Percentiles rank a stretch among this genome's conserved stretches.
Conservation (phyloP, 2,329 filamentous ascomycete species). For the Fusarium sp. region DNA sequence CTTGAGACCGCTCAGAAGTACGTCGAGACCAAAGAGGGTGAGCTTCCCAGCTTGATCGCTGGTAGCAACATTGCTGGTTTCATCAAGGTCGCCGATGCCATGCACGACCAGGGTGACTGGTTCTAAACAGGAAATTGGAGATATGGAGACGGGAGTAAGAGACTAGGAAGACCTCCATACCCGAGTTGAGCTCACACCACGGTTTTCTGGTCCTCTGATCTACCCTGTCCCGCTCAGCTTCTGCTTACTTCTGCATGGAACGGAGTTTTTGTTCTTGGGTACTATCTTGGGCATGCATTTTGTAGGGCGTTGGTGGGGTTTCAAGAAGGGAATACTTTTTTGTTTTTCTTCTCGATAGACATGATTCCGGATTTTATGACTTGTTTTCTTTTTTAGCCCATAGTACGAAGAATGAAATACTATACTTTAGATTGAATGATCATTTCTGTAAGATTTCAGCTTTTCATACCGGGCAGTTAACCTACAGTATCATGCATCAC, state of each 20-base stretch:
- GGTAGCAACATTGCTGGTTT: conserved; percentile 98
- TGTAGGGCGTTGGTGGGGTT: conserved; percentile 44
- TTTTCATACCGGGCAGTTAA: neutral
- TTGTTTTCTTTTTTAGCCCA: conserved; percentile 29
- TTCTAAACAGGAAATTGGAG: conserved; percentile 53
- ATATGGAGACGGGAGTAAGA: conserved; percentile 13
- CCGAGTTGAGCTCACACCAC: conserved; percentile 41
- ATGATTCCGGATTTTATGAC: conserved; percentile 19
- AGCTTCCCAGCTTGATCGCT: conserved; percentile 88
- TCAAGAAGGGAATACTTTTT: conserved; percentile 29
- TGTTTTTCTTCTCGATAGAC: conserved; percentile 30
- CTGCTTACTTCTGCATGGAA: conserved; percentile 19
- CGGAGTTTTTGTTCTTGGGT: conserved; percentile 34
- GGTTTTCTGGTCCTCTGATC: conserved; percentile 21
- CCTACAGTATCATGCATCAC: neutral
- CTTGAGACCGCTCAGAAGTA: conserved; percentile 91
- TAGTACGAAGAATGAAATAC: conserved; percentile 37
- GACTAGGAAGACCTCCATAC: conserved; percentile 32
- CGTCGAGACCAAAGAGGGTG: conserved; percentile 78
- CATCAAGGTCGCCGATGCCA: conserved; percentile 92
- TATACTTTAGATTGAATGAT: conserved; percentile 12
- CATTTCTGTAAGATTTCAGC: neutral
- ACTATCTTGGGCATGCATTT: conserved; percentile 41
- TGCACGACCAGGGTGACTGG: conserved; percentile 98
- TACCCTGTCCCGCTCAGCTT: conserved; percentile 6